Evolutionary conservation across 2,329 filamentous ascomycete species (phyloP), one percentile per base, ranked within the genome.

Genomic region (Aureobasidium sp.): DNA sequence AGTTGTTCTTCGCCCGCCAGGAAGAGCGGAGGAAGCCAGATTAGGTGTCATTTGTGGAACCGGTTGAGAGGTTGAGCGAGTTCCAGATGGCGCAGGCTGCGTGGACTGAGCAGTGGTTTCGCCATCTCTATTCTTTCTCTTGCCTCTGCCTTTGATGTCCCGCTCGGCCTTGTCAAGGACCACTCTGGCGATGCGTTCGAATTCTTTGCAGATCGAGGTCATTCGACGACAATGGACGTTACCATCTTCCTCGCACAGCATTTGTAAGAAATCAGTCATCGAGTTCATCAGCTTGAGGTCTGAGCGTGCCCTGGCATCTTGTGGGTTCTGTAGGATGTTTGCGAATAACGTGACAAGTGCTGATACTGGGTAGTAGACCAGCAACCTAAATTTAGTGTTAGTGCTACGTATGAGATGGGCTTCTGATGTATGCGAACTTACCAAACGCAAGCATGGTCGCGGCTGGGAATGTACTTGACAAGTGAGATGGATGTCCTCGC

Each of bases 341-440:
- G 91, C 90, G 64, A 98, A 98, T 2, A 98, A 74, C 0, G 93
- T 97, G 39, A 98, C 90, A 4, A 97, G 79, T 1, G 93, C 88
- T 0, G 93, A 95, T 7, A 98, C 90, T 0, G 93, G 93, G 71
- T 95, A 98, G 70, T 98, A 98, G 10, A 97, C 74, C 60, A 96
- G 88, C 65, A 98, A 79, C 89, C 79, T 82, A 44, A 4, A 32
- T 2, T 27, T 3, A 11, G 11, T 7, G 16, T 21, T 11, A 49
- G 45, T 14, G 39, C 22, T 12, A 17, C 6, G 12, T 35, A 2
- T 35, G n/a, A n/a, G 22, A 4, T n/a, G 16, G 6, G 6, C 54
- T 37, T 3, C 10, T n/a, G 8, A 47, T 42, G 8, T 19, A 14
- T 14, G 3, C 6, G 58, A 30, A 35, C 85, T 74, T 72, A 94